Base-by-base conservation (phyloP, 2,329 filamentous ascomycete genomes). In the Biscogniauxia sp. region DNA sequence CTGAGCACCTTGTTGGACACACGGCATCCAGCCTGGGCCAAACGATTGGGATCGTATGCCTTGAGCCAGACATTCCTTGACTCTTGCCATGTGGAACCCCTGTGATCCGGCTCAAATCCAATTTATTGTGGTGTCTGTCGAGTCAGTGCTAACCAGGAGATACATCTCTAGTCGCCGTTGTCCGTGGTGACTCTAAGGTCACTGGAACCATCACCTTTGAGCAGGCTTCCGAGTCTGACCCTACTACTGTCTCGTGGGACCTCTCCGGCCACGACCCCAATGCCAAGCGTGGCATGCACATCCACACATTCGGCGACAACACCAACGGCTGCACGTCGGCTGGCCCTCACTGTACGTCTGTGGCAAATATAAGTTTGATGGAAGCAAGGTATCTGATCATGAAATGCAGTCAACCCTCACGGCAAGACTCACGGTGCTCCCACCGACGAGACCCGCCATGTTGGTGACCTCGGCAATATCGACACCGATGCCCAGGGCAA, bases 281-380 rank as follows among this genome's bases (percentile, higher is more conserved):
- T 79, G 93, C 95, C 76, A 87, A 96, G 88, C 94, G 95, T 81
- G 95, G 92, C 80, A 93, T 98, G 86, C 95, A 99, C 86, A 89
- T 99, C 76, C 95, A 99, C 85, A 92, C 95, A 79, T 99, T 97
- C 75, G 95, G 95, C 78, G 95, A 98, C 87, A 98, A 98, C 87
- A 98, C 95, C 85, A 99, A 99, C 82, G 95, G 95, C 79, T 99
- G 95, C 91, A 98, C 94, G 69, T 96, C 91, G 69, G 95, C 95
- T 69, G 95, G 95, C 58, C 94, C 95, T 80, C 95, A 99, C 85
- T 99, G 93, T 96, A 83, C 77, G 91, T 81, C 41, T 20, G 19
- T 32, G 53, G 19, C 54, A 50, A 45, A 20, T 45, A 32, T 11
- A 20, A 56, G 5, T 25, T 54, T 28, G n/a, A 26, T 25, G 37